Evolutionary conservation across 352 stramenopile species (phyloP).

Genomic region (Sclerospora graminicola): DNA sequence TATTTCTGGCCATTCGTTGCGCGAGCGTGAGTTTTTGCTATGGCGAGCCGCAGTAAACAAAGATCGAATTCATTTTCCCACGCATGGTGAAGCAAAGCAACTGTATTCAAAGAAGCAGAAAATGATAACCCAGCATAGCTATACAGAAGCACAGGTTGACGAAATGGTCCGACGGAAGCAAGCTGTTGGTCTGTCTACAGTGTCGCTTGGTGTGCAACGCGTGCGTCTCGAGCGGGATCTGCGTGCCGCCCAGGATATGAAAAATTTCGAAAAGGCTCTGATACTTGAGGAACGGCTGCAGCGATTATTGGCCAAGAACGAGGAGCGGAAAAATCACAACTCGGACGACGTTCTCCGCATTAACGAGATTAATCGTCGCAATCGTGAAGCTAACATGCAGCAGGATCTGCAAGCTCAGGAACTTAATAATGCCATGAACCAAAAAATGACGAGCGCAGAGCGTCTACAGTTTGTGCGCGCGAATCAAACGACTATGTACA

Average conservation of each 20-base stretch:
- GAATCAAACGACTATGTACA: constrained; percentile 79
- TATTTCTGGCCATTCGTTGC: constrained; percentile 61
- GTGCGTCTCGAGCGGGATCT: constrained; percentile 75
- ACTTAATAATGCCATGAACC: constrained; percentile 61
- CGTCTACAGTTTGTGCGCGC: constrained; percentile 76
- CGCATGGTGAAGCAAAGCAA: constrained; percentile 56
- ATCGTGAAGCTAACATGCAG: constrained; percentile 71
- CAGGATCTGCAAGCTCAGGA: constrained; percentile 69
- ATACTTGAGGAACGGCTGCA: constrained; percentile 58
- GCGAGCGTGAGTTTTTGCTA: constrained; percentile 71
- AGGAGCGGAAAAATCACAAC: constrained; percentile 60
- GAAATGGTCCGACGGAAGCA: constrained; percentile 73
- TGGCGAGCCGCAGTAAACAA: constrained; percentile 78
- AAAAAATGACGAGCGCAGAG: constrained; percentile 78
- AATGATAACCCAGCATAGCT: constrained; percentile 63
- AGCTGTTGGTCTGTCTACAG: constrained; percentile 42
- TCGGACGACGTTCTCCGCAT: constrained; percentile 76
- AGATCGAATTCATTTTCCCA: constrained; percentile 61
- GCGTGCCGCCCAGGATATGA: constrained; percentile 69
- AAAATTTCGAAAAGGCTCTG: constrained; percentile 81
- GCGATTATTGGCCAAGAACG: constrained; percentile 51
- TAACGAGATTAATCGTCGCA: constrained; percentile 79
- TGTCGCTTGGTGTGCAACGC: constrained; percentile 65
- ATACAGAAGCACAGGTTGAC: constrained; percentile 71
- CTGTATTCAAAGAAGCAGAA: constrained; percentile 50